Evolutionary conservation across 371 early-diverging fungal genomes (phyloP).

Genomic region (Nematocida major): DNA sequence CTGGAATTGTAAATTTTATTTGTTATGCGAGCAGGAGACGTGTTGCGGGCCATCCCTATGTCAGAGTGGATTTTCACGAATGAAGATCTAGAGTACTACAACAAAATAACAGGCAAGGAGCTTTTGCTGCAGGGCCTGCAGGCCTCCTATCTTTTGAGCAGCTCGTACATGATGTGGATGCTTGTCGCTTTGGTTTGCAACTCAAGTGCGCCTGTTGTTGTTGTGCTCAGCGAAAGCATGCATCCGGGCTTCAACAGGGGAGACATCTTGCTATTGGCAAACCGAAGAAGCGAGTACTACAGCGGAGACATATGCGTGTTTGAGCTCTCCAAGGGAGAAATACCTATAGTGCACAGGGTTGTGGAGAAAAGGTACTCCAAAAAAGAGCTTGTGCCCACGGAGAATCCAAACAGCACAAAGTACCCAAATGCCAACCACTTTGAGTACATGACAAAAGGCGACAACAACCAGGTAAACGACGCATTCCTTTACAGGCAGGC

Average conservation of each 20-base stretch:
- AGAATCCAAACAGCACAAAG: neutral
- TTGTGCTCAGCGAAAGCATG: conserved; percentile 95
- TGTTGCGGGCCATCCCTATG: conserved; percentile 21
- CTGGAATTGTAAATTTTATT: conserved; percentile 17
- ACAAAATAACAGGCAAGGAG: conserved; percentile 50
- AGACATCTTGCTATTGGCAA: conserved; percentile 80
- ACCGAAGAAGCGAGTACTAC: conserved; percentile 67
- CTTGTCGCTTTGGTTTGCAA: conserved; percentile 74
- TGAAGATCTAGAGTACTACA: conserved; percentile 50
- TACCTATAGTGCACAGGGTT: conserved; percentile 95
- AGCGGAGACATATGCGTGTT: conserved; percentile 91
- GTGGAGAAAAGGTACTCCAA: conserved; percentile 66
- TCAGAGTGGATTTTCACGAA: conserved; percentile 44
- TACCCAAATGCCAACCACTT: neutral
- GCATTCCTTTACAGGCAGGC: conserved; percentile 74
- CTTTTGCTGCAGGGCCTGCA: conserved; percentile 52
- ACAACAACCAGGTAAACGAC: conserved; percentile 86
- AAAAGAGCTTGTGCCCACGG: no score
- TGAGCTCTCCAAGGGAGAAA: conserved; percentile 76
- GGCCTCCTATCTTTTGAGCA: conserved; percentile 58
- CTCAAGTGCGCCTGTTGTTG: conserved; percentile 90
- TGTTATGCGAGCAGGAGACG: conserved; percentile 30
- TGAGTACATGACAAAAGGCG: conserved; percentile 86
- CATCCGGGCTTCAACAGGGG: conserved; percentile 92
- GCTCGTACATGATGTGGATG: conserved; percentile 89